Conservation (phyloP, 2,329 filamentous ascomycete species). For the Pyrenophora tritici-repentis region DNA sequence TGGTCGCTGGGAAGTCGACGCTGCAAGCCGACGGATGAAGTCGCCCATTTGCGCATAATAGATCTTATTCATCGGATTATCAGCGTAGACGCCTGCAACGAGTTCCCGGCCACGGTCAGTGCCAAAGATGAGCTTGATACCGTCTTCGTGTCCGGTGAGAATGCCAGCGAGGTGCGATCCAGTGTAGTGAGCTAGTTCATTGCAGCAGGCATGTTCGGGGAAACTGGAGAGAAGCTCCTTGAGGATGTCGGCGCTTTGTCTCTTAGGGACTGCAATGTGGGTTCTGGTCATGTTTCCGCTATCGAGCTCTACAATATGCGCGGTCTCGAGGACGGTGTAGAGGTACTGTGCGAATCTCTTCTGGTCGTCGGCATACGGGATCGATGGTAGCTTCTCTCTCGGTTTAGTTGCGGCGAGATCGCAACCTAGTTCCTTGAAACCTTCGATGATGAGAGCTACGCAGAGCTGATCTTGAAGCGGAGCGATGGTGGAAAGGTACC, state of each 20-base stretch:
- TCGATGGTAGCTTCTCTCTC: slow-evolving; percentile 14
- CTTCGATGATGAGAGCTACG: slow-evolving; percentile 31
- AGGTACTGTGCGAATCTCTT: slow-evolving; percentile 21
- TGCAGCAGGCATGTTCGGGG: not conserved
- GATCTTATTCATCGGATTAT: not conserved
- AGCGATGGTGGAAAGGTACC: slow-evolving; percentile 9
- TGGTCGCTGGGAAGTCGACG: not conserved
- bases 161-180: not conserved
- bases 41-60: slow-evolving; percentile 6
- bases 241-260: not conserved
- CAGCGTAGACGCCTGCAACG: not conserved
- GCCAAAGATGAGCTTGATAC: not conserved
- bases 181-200: not conserved
- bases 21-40: slow-evolving; percentile 12
- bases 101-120: not conserved
- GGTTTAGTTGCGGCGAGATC: slow-evolving; percentile 10
- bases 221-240: not conserved
- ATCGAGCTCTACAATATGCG: slow-evolving; percentile 9
- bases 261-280: not conserved
- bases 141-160: not conserved
- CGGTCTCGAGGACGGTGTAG: slow-evolving; percentile 21
- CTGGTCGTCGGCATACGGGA: slow-evolving; percentile 14
- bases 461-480: slow-evolving; percentile 31
- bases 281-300: not conserved
- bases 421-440: slow-evolving; percentile 29